Evolutionary conservation across 2,329 filamentous ascomycete species (phyloP).

Genomic region (Fusarium austroafricanum): DNA sequence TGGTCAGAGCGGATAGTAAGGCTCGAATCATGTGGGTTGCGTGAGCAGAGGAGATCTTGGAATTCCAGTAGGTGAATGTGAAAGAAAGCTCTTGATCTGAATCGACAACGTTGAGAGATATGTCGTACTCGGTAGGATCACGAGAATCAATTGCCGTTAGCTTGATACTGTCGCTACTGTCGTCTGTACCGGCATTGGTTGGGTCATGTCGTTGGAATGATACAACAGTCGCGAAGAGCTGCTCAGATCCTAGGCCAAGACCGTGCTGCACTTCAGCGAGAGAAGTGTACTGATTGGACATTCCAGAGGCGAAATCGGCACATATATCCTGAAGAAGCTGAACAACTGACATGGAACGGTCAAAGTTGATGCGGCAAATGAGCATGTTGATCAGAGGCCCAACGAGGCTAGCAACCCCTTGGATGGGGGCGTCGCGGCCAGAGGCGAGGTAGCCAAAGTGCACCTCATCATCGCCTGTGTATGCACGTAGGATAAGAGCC

Average conservation of each 20-base stretch:
- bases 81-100: constrained; percentile 1
- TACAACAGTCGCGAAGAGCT: not conserved
- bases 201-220: not conserved
- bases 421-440: not conserved
- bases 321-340: not conserved
- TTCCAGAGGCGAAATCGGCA: not conserved
- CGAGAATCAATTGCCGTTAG: not conserved
- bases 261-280: not conserved
- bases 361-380: not conserved
- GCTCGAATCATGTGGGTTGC: constrained; percentile 8
- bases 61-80: constrained; percentile 7
- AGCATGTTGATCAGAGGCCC: not conserved
- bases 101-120: constrained; percentile 7
- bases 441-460: constrained; percentile 4
- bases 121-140: constrained; percentile 8
- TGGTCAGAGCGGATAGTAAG: not conserved
- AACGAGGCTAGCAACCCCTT: not conserved
- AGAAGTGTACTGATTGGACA: not conserved
- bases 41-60: constrained; percentile 6
- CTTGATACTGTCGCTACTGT: not conserved
- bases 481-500: not conserved
- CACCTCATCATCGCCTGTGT: constrained; percentile 1
- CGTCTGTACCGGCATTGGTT: not conserved
- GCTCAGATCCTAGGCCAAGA: not conserved
- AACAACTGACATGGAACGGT: not conserved